Evolutionary conservation across 1,139 yeast species (phyloP).

Genomic region (Taphrina communis): DNA sequence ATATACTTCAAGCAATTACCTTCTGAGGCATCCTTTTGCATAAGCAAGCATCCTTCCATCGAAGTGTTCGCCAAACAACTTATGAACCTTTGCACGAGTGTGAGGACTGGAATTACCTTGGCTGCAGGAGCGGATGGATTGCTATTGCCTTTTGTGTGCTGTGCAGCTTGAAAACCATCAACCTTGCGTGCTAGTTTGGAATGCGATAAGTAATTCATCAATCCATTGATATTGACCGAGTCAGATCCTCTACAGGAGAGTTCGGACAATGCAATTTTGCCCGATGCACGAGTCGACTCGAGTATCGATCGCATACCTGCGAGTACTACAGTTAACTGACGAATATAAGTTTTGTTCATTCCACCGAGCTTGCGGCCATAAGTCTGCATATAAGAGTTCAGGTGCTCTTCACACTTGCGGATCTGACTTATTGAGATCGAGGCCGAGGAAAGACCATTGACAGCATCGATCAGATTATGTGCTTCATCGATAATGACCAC

Average conservation of each 20-base stretch:
- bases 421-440: conserved; percentile 62
- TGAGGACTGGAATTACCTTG: conserved; percentile 61
- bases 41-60: conserved; percentile 79
- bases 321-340: conserved; percentile 67
- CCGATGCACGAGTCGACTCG: conserved; percentile 50
- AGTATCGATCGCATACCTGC: conserved; percentile 58
- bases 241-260: conserved; percentile 61
- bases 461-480: conserved; percentile 81
- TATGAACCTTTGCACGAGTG: conserved; percentile 70
- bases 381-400: conserved; percentile 63
- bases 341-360: conserved; percentile 73
- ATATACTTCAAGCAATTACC: conserved; percentile 64
- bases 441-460: conserved; percentile 71
- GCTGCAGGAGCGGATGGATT: not conserved
- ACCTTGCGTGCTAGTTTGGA: conserved; percentile 85
- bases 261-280: conserved; percentile 59
- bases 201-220: conserved; percentile 66
- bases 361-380: conserved; percentile 70
- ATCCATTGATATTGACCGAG: conserved; percentile 68
- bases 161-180: conserved; percentile 64
- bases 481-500: conserved; percentile 90
- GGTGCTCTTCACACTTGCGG: conserved; percentile 55
- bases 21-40: conserved; percentile 51
- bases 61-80: conserved; percentile 74
- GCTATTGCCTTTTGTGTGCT: conserved; percentile 42